Conservation (phyloP, 345 rosid genomes). For the Geranium rotundifolium region DNA sequence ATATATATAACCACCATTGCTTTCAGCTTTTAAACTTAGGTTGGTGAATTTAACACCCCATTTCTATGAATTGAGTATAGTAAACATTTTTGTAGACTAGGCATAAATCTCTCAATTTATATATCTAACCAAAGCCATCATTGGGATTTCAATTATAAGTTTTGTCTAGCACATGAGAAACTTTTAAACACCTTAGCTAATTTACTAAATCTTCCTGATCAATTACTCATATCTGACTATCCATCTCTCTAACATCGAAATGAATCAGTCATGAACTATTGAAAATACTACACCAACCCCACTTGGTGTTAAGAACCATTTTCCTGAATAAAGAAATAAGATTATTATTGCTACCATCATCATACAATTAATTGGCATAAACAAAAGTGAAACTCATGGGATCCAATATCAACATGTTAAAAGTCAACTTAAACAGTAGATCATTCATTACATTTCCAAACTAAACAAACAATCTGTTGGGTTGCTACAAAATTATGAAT, state of each 20-base stretch:
- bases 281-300: neutral
- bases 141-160: neutral
- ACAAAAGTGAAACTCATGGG: too few relatives aligned
- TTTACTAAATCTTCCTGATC: neutral
- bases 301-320: neutral
- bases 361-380: neutral
- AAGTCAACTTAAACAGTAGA: neutral
- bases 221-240: neutral
- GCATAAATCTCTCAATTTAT: neutral
- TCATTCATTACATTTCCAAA: neutral
- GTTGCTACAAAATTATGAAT: neutral
- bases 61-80: too few relatives aligned
- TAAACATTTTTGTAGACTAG: neutral
- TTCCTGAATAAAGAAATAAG: neutral
- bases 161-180: neutral
- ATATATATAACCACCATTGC: too few relatives aligned
- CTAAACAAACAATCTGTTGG: neutral
- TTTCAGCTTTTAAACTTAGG: too few relatives aligned
- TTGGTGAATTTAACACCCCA: too few relatives aligned
- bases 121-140: neutral
- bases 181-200: neutral
- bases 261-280: neutral
- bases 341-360: neutral
- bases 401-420: neutral
- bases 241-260: neutral